phyloP scores from a whole-genome alignment of 257 asterid genomes.

The Cinchona pubescens region DNA sequence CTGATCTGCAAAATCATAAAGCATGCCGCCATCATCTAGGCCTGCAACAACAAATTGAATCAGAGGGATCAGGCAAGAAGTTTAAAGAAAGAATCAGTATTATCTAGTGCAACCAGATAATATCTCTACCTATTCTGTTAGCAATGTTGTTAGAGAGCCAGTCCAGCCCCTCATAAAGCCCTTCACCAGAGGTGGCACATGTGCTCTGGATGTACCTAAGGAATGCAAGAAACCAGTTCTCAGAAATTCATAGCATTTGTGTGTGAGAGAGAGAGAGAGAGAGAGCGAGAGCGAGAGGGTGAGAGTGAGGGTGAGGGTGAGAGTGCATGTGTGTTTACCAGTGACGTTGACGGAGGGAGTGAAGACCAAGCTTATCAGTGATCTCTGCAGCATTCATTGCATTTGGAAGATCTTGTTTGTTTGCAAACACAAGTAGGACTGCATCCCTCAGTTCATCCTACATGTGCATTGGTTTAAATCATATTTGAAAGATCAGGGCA shows the following conservation, averaged over 20 bases:
- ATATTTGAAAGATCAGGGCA: background rate
- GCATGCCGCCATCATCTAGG: conserved; percentile 25
- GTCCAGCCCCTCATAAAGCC: conserved; percentile 65
- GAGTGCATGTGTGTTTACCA: conserved; percentile 35
- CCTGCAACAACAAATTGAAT: conserved; percentile 32
- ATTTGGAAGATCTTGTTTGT: conserved; percentile 74
- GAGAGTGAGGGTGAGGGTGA: background rate
- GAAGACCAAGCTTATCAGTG: conserved; percentile 71
- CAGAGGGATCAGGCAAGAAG: background rate
- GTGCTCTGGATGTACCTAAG: conserved; percentile 73
- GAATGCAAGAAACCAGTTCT: background rate
- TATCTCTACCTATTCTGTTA: conserved; percentile 47
- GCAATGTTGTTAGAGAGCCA: conserved; percentile 79
- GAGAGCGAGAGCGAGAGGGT: conserved; percentile 4
- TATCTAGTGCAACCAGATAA: background rate
- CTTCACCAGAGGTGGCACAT: conserved; percentile 72
- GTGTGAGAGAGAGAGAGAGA: background rate
- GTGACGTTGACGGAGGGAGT: conserved; percentile 69
- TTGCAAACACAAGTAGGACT: conserved; percentile 66
- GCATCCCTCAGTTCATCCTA: conserved; percentile 70
- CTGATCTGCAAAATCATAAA: conserved; percentile 28
- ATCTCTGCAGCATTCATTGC: conserved; percentile 76
- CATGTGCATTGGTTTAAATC: conserved; percentile 5
- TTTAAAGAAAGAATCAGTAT: background rate
- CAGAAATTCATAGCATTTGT: too few species aligned